phyloP scores from a whole-genome alignment of 2,329 filamentous ascomycete species.

The Colletotrichum spinosum region DNA sequence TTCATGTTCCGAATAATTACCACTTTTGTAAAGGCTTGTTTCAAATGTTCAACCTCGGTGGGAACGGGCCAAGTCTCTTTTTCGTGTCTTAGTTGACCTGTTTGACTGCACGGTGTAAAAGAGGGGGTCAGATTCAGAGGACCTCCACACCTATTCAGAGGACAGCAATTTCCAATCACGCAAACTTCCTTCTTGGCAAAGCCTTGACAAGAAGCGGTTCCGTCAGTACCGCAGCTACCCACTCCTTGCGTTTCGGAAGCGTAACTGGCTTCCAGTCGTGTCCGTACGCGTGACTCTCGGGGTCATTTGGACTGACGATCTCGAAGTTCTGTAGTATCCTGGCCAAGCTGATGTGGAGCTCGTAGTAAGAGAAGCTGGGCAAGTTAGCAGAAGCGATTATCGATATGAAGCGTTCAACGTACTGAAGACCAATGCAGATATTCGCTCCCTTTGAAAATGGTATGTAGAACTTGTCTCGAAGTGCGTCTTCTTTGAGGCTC shows the following conservation, averaged over 20 bases:
- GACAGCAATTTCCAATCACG: neutral
- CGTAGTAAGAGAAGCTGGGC: conserved; percentile 18
- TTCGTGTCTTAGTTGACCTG: no score
- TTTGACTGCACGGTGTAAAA: no score
- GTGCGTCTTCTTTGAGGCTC: conserved; percentile 29
- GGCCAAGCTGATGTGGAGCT: neutral
- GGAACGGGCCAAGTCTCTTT: no score
- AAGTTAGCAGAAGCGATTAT: neutral
- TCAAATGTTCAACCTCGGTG: no score
- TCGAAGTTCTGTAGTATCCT: conserved; percentile 9
- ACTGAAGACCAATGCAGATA: conserved; percentile 45
- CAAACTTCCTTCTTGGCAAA: neutral
- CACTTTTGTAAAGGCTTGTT: no score
- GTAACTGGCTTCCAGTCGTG: conserved; percentile 37
- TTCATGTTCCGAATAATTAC: no score
- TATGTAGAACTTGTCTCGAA: conserved; percentile 44
- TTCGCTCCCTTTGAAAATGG: conserved; percentile 45
- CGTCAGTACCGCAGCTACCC: conserved; percentile 40
- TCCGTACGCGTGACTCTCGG: neutral
- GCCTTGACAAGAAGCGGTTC: conserved; percentile 1
- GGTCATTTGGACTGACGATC: neutral
- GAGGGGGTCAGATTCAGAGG: no score
- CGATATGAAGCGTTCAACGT: conserved; percentile 16
- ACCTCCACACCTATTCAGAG: no score
- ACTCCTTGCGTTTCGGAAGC: conserved; percentile 39